These are phyloP conservation scores for Globisporangium parvum DNA, from an alignment of 352 stramenopile genomes.

Conservation along the genomic window DNA sequence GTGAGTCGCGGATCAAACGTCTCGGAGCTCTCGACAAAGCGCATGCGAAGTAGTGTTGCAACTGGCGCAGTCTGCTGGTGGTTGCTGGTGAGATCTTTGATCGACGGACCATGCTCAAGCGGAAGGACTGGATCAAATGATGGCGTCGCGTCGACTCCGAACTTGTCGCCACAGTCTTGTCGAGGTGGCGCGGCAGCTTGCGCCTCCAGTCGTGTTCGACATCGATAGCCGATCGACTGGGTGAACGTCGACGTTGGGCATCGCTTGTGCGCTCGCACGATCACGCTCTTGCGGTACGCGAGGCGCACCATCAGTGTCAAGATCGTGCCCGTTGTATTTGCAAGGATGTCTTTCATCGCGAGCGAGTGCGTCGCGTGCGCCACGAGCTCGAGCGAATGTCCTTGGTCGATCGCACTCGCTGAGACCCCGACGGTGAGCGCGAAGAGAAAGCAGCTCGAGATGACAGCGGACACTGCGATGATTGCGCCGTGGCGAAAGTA, in stretches of 20 bases:
- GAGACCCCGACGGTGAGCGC: not conserved
- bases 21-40: not conserved
- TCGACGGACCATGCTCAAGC: not conserved
- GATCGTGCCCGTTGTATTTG: constrained; percentile 12
- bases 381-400: not conserved
- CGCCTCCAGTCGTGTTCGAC: constrained; percentile 4
- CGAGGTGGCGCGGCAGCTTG: not conserved
- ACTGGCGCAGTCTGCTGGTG: no score
- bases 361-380: not conserved
- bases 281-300: constrained; percentile 6
- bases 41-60: constrained; percentile 1
- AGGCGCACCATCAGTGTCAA: constrained; percentile 6
- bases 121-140: not conserved
- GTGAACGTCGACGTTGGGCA: constrained; percentile 1
- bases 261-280: not conserved
- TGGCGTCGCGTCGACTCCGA: no score
- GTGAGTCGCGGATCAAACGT: constrained; percentile 3
- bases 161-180: not conserved
- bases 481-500: constrained; percentile 4
- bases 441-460: constrained; percentile 6
- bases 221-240: constrained; percentile 10
- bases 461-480: not conserved
- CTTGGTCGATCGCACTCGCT: constrained; percentile 1
- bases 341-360: constrained; percentile 7
- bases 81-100: not conserved